Base-by-base conservation (phyloP, 2,329 filamentous ascomycete genomes). In the Rhynchosporium graminicola region DNA sequence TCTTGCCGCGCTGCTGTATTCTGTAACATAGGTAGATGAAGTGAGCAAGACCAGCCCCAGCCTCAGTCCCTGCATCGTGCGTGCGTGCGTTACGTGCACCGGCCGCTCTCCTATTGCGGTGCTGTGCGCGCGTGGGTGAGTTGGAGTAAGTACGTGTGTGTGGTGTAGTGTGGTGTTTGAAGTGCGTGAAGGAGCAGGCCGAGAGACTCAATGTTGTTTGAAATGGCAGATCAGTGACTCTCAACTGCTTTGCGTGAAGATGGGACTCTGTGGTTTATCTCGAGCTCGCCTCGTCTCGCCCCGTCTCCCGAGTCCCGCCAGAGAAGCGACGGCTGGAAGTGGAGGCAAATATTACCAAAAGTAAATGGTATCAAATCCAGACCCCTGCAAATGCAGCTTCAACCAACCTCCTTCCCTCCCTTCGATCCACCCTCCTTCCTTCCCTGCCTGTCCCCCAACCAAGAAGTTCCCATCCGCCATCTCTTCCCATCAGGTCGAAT, bases 71-170 rank as follows among this genome's bases (percentile, higher is more conserved):
- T 54, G 51, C 51, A 54, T 54, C 20, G 10, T 36, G 51, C 36
- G 38, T 20, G 20, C 20, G 20, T 20, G 20, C 20, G 20, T 20
- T 20, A 20, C 20, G 20, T 20, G 20, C 20, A 20, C 50, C 50
- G 50, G 50, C 38, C 52, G 52, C 36, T 9, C 52, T 56, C 26
- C 31, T 56, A 13, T 40, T 56, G 26, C 52, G 43, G 38, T 45
- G 29, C 26, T 43, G 15, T 38, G 50, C 36, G 31, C 9, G 9
- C 15, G 51, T 42, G 20, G 3, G 40, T 3, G 40, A 42, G 40
- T 42, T 42, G 4, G 4, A 42, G 40, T 9, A 20, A 20, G 20
- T 20, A 20, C 20, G 20, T 20, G 20, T 9, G 40, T 12, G 40
- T 15, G 40, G 4, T 15, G 38, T 9, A 4, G 15, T n/a, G n/a